Evolutionary conservation across 129 eudicot genomes (phyloP).

Genomic region (Chrysanthemum makinoi): DNA sequence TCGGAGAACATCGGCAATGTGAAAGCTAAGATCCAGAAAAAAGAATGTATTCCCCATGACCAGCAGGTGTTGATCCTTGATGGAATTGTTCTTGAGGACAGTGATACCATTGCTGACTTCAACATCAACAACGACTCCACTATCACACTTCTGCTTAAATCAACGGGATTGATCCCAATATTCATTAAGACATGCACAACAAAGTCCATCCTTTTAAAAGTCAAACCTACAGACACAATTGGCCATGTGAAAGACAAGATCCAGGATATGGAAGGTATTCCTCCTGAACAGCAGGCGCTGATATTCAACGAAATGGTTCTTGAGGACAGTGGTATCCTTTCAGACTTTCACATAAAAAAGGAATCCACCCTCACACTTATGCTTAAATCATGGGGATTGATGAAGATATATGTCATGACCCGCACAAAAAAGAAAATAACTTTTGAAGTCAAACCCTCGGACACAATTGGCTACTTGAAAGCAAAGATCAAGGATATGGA

Average conservation of each 20-base stretch:
- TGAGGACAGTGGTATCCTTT: no score
- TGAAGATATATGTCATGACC: no score
- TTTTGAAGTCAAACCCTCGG: no score
- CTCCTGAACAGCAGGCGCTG: not conserved
- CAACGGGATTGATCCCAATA: not conserved
- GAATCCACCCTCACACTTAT: no score
- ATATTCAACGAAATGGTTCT: no score
- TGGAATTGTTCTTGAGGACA: not conserved
- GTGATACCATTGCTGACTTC: not conserved
- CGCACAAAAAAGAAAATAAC: no score
- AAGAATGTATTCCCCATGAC: not conserved
- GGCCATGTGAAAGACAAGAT: not conserved
- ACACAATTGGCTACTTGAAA: no score
- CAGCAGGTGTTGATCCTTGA: not conserved
- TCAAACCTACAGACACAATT: not conserved
- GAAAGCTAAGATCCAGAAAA: not conserved
- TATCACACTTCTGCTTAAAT: not conserved
- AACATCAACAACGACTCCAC: not conserved
- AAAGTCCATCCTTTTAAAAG: not conserved
- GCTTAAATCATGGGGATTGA: no score
- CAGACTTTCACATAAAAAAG: no score
- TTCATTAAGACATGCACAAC: not conserved
- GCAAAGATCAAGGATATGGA: no score
- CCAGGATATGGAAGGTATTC: not conserved
- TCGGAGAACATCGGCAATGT: not conserved